phyloP scores from a whole-genome alignment of 1,284 basidiomycete genomes.

The Ustilago bromivora region DNA sequence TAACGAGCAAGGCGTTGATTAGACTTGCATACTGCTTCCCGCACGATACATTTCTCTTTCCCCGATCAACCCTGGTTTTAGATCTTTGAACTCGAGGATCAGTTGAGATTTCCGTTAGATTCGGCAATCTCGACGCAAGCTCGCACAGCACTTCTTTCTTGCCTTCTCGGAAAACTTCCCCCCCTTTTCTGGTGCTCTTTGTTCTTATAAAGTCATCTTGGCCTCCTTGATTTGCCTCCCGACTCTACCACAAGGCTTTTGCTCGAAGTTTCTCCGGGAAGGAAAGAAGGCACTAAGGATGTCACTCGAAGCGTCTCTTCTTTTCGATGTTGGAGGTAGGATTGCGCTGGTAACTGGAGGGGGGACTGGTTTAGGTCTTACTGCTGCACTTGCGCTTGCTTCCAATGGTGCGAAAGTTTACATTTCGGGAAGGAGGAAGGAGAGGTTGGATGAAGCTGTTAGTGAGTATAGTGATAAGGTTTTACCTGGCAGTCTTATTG shows the following conservation, averaged over 20 bases:
- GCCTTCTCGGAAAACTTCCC: neutral
- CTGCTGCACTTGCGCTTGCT: conserved; percentile 56
- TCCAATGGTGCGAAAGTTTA: conserved; percentile 64
- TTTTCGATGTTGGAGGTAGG: conserved; percentile 53
- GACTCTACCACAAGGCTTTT: too few species aligned
- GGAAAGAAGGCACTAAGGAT: neutral
- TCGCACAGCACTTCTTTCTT: conserved; percentile 6
- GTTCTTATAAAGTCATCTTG: neutral
- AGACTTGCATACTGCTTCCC: conserved; percentile 39
- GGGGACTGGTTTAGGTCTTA: conserved; percentile 63
- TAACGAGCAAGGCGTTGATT: conserved; percentile 75
- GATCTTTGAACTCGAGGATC: neutral
- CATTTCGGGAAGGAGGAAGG: conserved; percentile 56
- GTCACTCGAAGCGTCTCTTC: conserved; percentile 17
- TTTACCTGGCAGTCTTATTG: too few species aligned
- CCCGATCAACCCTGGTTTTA: neutral
- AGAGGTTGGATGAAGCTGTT: conserved; percentile 48
- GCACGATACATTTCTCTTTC: conserved; percentile 12
- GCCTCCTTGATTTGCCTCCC: neutral
- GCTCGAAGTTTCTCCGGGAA: too few species aligned
- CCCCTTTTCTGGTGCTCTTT: neutral
- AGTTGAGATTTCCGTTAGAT: conserved; percentile 3
- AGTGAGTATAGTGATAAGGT: too few species aligned
- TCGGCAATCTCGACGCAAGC: neutral
- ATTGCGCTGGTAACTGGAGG: conserved; percentile 63